Evolutionary conservation across 768 basidiomycete genomes (phyloP), one percentile per base, ranked within the genome.

Genomic region (Leucocoprinus sp.): DNA sequence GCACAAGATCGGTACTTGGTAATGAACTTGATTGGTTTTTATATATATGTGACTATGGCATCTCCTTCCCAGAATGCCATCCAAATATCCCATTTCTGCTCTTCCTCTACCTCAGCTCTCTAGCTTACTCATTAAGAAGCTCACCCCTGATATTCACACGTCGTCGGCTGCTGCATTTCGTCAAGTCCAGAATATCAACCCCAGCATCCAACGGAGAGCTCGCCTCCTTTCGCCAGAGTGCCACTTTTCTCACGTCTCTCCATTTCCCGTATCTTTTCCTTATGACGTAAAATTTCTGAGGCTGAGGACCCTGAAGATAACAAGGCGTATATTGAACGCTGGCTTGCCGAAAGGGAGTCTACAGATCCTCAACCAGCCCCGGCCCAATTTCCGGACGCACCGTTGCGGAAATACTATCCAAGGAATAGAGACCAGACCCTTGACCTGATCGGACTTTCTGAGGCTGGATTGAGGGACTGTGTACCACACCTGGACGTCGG

Each of bases 401-500:
- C 62, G n/a, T 57, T 80, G 48, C 69, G 64, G 45, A 77, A 76
- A 54, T 75, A 77, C 50, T 65, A 65, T 36, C 62, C 72, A 5
- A 62, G 68, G 53, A 67, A 69, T 39, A 65, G 80, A 42, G 73
- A 80, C 45, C 70, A 75, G 38, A 66, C 62, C 2, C 66, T 75
- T 37, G 66, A 71, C 37, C 78, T 97, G 29, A 69, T 96, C 14
- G 90, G 80, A 3, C 53, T 98, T 14, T 80, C 91, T 0, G 73
- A 76, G 38, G 71, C 74, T 2, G 79, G 80, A 9, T 57, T 91
- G 35, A 62, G 71, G 23, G 91, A 95, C 53, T 87, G 82, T 53
- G 60, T 96, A 7, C 93, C 93, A 0, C 77, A 81, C 52, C 69
- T 98, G 15, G 84, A 95, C 47, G 82, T 91, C 8, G 93, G 93